Percentiles rank a stretch among this genome's conserved stretches.
Evolutionary conservation across 805 yeast genomes (phyloP).

Genomic region (Candida xyloterini): DNA sequence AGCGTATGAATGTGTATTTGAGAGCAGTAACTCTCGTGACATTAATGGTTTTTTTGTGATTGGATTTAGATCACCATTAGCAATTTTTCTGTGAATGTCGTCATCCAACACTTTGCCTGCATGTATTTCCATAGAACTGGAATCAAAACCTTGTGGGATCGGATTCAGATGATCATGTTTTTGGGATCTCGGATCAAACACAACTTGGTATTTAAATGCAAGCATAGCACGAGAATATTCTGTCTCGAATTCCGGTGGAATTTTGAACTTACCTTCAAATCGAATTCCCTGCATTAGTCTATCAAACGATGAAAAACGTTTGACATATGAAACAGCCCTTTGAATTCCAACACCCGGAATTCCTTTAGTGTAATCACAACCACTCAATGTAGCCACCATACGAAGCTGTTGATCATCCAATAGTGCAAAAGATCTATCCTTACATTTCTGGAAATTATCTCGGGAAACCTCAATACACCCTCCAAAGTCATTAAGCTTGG

Average conservation of each 20-base stretch:
- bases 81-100: slow-evolving; percentile 51
- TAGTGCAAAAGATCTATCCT: slow-evolving; percentile 40
- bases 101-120: slow-evolving; percentile 45
- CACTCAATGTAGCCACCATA: slow-evolving; percentile 82
- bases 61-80: slow-evolving; percentile 70
- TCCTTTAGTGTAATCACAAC: slow-evolving; percentile 95
- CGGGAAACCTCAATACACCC: slow-evolving; percentile 68
- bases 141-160: slow-evolving; percentile 39
- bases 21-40: slow-evolving; percentile 40
- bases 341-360: slow-evolving; percentile 76
- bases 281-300: slow-evolving; percentile 53
- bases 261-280: slow-evolving; percentile 54
- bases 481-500: slow-evolving; percentile 73
- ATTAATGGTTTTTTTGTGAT: slow-evolving; percentile 44
- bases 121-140: slow-evolving; percentile 32
- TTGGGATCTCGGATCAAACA: slow-evolving; percentile 61
- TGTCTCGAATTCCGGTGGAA: slow-evolving; percentile 56
- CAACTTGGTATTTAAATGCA: slow-evolving; percentile 84
- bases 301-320: slow-evolving; percentile 48
- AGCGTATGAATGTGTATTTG: too few species aligned
- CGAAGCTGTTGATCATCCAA: slow-evolving; percentile 60
- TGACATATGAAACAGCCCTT: slow-evolving; percentile 64
- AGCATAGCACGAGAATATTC: slow-evolving; percentile 66
- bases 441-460: slow-evolving; percentile 42
- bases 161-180: slow-evolving; percentile 57